These are phyloP conservation scores for Bryum argenteum DNA, from an alignment of 225 moss, liverwort and hornwort species.

Conservation along the genomic window DNA sequence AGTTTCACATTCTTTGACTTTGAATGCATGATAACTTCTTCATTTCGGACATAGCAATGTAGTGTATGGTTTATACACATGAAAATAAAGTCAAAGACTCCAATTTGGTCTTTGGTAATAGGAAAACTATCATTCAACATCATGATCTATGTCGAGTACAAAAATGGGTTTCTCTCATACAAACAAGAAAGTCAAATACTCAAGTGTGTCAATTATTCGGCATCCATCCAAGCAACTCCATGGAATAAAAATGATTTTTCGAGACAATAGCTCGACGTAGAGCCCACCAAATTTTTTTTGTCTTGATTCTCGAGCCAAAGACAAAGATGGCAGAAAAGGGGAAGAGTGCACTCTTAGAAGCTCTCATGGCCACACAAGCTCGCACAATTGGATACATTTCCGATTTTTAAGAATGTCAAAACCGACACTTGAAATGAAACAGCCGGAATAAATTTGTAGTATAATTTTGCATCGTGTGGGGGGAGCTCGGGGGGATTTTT, in stretches of 20 bases:
- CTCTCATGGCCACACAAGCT: background rate
- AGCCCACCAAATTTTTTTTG: background rate
- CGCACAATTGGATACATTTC: conserved; percentile 1
- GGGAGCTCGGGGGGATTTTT: too few relatives aligned
- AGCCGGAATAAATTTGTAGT: background rate
- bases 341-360: conserved; percentile 17
- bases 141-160: background rate
- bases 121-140: too few relatives aligned
- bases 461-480: too few relatives aligned
- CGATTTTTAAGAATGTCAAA: background rate
- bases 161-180: background rate
- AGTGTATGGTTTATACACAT: too few relatives aligned
- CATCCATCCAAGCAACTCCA: too few relatives aligned
- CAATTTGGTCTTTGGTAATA: too few relatives aligned
- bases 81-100: too few relatives aligned
- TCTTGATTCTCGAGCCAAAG: rapidly evolving
- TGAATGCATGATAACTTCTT: too few relatives aligned
- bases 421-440: background rate
- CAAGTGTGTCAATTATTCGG: background rate
- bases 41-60: too few relatives aligned
- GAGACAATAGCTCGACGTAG: too few relatives aligned
- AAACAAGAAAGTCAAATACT: background rate
- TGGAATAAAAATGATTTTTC: background rate
- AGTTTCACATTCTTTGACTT: too few relatives aligned
- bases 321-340: background rate